A percentile compares a stretch with the other conserved stretches of the same genome.
Conservation (phyloP, 1,284 basidiomycete genomes). For the Microbotryomycetes sp. region DNA sequence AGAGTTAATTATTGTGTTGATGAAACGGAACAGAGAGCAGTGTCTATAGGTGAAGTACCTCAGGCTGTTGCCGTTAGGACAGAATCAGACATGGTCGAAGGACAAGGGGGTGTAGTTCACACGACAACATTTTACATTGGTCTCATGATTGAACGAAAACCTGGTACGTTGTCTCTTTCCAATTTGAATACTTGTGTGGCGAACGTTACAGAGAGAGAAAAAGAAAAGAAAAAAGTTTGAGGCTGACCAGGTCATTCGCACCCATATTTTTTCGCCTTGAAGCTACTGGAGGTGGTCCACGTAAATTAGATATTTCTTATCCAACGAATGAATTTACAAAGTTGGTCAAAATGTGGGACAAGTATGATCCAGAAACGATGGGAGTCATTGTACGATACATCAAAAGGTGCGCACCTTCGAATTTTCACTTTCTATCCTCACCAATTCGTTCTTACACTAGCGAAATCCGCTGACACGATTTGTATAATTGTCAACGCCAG, state of each 20-base stretch:
- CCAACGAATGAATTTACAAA: constrained; percentile 95
- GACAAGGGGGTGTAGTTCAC: constrained; percentile 70
- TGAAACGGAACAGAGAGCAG: constrained; percentile 65
- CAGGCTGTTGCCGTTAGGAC: constrained; percentile 65
- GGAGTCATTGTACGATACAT: constrained; percentile 90
- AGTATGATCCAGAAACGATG: constrained; percentile 88
- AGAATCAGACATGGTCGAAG: constrained; percentile 70
- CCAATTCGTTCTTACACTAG: too few relatives aligned
- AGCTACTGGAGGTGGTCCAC: constrained; percentile 38
- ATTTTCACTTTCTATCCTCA: too few relatives aligned
- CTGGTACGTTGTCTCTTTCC: too few relatives aligned
- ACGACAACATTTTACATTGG: constrained; percentile 97
- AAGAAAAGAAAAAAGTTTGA: too few relatives aligned
- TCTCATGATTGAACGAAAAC: constrained; percentile 83
- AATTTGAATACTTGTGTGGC: too few relatives aligned
- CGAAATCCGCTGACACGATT: too few relatives aligned
- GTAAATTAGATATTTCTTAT: constrained; percentile 87
- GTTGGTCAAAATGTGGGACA: constrained; percentile 91
- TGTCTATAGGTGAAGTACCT: constrained; percentile 80
- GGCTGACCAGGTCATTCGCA: too few relatives aligned
- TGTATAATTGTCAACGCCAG: constrained; percentile 8
- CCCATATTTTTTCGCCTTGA: constrained; percentile 5
- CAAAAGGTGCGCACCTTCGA: constrained; percentile 71
- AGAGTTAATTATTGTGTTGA: constrained; percentile 78
- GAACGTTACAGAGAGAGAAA: too few relatives aligned